Base-by-base conservation (phyloP, 164 flowering plant species). In the Magnolia changhungtana region DNA sequence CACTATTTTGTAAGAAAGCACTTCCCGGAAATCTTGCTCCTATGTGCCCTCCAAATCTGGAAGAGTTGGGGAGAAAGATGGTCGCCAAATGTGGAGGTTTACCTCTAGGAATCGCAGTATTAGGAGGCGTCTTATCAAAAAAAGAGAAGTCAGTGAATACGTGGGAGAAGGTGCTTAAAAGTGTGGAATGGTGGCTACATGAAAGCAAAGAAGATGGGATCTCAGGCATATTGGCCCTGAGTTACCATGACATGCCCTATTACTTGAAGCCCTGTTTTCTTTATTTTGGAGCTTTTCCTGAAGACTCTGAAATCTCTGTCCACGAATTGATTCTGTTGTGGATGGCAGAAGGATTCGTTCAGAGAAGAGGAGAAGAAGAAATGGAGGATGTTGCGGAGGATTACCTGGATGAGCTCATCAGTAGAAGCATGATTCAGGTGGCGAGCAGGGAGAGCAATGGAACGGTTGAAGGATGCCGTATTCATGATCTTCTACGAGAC, bases 141-240 rank as follows among this genome's bases (percentile, higher is more conserved):
- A 24, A 29, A 29, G 49, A 67, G 5, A 23, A n/a, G 27, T n/a
- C 70, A 29, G 13, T 67, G 2, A 11, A 67, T 64, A 72, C 24
- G n/a, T 72, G 76, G 79, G 7, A 4, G 23, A 69, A 7, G 18
- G 73, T 76, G 64, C 16, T 3, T 7, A 49, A 24, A 1, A 14
- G 21, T 29, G 49, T 72, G 9, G 3, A 1, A 2, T 6, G 18
- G 19, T n/a, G 76, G 8, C 21, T 72, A 6, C 63, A 29, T 27
- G 21, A 77, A 72, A 75, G 67, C 13, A 31, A 3, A 31, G 23
- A 52, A 73, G 50, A 50, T 7, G 4, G 45, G 31, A 27, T 72
- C 3, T 24, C 23, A 8, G 8, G 16, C n/a, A 65, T 72, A 49
- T 59, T 75, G 21, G 61, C 75, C 66, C 67, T 75, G 52, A 75